Base-by-base conservation (phyloP, 345 rosid genomes). In the Sisymbrium irio region DNA sequence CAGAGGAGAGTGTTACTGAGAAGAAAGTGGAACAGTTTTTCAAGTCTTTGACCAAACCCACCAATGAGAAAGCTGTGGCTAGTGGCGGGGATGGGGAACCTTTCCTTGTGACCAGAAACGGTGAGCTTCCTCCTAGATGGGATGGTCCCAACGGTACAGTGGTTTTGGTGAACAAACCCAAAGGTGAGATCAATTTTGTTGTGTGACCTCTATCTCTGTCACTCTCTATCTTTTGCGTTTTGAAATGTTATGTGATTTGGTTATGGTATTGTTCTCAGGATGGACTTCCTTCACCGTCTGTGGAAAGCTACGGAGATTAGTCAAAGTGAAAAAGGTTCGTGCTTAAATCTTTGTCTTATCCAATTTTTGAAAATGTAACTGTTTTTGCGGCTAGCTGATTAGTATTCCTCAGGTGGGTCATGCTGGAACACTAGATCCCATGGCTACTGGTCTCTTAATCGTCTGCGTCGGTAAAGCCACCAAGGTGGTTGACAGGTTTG, bases 231-330 rank as follows among this genome's bases (percentile, higher is more conserved):
- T 41, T 61, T 8, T 59, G 30, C 2, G 4, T 19, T 37, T 47
- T 65, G 68, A 12, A 6, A 14, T 54, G 42, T 19, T 55, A 5
- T 63, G 71, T 69, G 13, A 63, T 62, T 69, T 70, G 72, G 5
- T 49, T 50, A 61, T 78, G 58, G 58, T 13, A 12, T 53, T 67
- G 62, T 54, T 61, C 57, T 33, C 79, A 89, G 97, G 97, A 57
- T 95, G 97, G 97, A 95, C 99, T 50, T 91, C 97, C 28, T 95
- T 95, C 74, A 95, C 99, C 4, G 96, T 95, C 53, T 95, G 99
- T 77, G 97, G 99, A 14, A 95, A 92, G 92, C 88, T 92, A 75
- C 89, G 97, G 17, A 87, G 91, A 75, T 72, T 92, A 51, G 94
- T 90, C 60, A 88, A 87, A 75, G 97, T 95, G 78, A 83, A 92